Conservation (phyloP, 306 rosid species). For the Notholithocarpus densiflorus region DNA sequence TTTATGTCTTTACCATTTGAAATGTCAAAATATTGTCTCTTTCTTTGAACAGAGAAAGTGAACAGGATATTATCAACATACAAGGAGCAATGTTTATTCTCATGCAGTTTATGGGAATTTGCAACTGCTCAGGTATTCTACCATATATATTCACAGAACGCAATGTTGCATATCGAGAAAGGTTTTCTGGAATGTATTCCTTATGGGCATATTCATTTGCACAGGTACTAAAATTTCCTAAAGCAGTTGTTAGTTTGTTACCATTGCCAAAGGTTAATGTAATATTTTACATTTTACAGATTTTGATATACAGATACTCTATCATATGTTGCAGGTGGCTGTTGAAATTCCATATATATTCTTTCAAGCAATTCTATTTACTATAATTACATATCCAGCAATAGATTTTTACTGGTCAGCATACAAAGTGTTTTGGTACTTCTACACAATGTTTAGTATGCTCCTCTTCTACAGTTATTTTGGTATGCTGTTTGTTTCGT, state of each 20-base stretch:
- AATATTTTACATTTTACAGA: neutral
- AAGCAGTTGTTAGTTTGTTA: neutral
- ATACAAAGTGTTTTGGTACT: slow-evolving; percentile 25
- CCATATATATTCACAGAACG: slow-evolving; percentile 27
- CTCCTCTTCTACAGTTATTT: slow-evolving; percentile 31
- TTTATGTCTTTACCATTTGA: neutral
- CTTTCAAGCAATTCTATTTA: slow-evolving; percentile 11
- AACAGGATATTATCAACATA: slow-evolving; percentile 24
- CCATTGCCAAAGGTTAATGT: neutral
- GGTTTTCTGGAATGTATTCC: slow-evolving; percentile 39
- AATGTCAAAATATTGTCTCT: neutral
- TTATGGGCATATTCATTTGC: slow-evolving; percentile 25
- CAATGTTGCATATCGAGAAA: slow-evolving; percentile 23
- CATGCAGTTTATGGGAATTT: slow-evolving; percentile 17
- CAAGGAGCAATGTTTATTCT: slow-evolving; percentile 16
- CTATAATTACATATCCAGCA: slow-evolving; percentile 18
- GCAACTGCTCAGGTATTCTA: slow-evolving; percentile 15
- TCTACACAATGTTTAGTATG: slow-evolving; percentile 13
- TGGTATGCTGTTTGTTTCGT: slow-evolving; percentile 26
- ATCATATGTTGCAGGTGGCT: slow-evolving; percentile 16
- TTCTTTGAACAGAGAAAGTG: slow-evolving; percentile 1
- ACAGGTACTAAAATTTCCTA: slow-evolving; percentile 10
- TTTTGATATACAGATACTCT: neutral
- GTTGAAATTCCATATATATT: slow-evolving; percentile 19
- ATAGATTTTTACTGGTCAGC: slow-evolving; percentile 29